Conservation (phyloP, 106 monocot species). For the Acanthochlamys bracteata region DNA sequence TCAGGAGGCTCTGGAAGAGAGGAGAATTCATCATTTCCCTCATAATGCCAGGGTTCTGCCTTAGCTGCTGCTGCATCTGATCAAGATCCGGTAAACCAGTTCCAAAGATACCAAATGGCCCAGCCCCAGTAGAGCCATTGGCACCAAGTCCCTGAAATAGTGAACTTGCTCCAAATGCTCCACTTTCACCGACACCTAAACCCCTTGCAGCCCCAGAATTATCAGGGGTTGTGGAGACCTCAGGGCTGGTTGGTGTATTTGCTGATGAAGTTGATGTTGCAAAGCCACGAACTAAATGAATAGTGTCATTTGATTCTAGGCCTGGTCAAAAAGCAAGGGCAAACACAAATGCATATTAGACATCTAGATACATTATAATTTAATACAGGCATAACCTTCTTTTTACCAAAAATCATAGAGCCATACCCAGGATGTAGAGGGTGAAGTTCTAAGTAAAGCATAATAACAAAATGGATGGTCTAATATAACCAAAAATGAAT, state of each 20-base stretch:
- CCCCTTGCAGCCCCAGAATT: slow-evolving; percentile 9
- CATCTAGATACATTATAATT: too few species aligned
- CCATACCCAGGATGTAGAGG: too few species aligned
- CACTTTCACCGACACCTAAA: slow-evolving; percentile 15
- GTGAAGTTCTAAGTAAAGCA: too few species aligned
- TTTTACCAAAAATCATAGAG: too few species aligned
- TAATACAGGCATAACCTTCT: too few species aligned
- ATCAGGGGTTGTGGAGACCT: slow-evolving; percentile 13
- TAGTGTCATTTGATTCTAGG: slow-evolving; percentile 74
- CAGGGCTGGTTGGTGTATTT: background rate
- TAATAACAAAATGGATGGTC: too few species aligned
- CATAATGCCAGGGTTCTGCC: slow-evolving; percentile 86
- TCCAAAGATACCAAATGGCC: slow-evolving; percentile 39
- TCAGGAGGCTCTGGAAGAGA: slow-evolving; percentile 68
- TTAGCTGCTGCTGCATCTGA: slow-evolving; percentile 74
- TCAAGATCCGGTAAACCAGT: slow-evolving; percentile 58
- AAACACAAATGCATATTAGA: too few species aligned
- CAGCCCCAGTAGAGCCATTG: slow-evolving; percentile 30
- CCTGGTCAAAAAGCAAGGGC: slow-evolving; percentile 19
- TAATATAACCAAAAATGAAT: too few species aligned
- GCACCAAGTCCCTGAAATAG: slow-evolving; percentile 49
- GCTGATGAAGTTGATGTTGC: slow-evolving; percentile 27
- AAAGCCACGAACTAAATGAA: slow-evolving; percentile 87
- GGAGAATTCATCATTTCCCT: slow-evolving; percentile 92
- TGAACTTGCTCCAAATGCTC: slow-evolving; percentile 27